These are phyloP conservation scores for Panaeolus papilionaceus DNA, from an alignment of 768 basidiomycete species.

Conservation along the genomic window DNA sequence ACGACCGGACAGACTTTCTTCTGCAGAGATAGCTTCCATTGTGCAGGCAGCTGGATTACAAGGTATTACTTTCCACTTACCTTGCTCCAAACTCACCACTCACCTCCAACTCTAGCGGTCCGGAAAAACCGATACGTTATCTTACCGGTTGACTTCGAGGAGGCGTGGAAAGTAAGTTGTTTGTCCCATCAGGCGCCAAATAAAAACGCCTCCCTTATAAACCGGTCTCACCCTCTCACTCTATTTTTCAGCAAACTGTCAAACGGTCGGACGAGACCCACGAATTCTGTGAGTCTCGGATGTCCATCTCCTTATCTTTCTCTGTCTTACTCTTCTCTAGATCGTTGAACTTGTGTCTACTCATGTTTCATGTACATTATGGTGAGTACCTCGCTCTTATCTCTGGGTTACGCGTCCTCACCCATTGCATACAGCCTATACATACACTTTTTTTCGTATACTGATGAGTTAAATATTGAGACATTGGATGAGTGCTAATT, in stretches of 20 bases:
- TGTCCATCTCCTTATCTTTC: conserved; percentile 14
- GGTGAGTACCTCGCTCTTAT: neutral
- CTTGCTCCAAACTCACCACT: neutral
- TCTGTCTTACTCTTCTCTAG: conserved; percentile 35
- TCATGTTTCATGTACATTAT: conserved; percentile 15
- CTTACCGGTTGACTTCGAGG: conserved; percentile 96
- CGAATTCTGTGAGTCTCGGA: conserved; percentile 82
- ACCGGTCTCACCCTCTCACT: conserved; percentile 37
- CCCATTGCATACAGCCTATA: conserved; percentile 18
- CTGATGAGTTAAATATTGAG: neutral
- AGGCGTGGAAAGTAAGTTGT: conserved; percentile 97
- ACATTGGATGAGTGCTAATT: neutral
- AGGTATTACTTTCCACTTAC: conserved; percentile 53
- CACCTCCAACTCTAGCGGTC: conserved; percentile 63
- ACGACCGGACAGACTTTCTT: conserved; percentile 93
- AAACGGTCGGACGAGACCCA: conserved; percentile 96
- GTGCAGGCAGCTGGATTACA: conserved; percentile 97
- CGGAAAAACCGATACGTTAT: conserved; percentile 99
- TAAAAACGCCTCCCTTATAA: conserved; percentile 33
- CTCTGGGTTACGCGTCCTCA: neutral
- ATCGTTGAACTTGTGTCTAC: conserved; percentile 36
- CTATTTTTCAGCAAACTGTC: conserved; percentile 83
- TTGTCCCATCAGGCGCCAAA: conserved; percentile 44
- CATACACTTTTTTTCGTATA: conserved; percentile 20
- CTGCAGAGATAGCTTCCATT: conserved; percentile 94